Evolutionary conservation across 108 stramenopile species (phyloP).

Genomic region (Skeletonema potamos): DNA sequence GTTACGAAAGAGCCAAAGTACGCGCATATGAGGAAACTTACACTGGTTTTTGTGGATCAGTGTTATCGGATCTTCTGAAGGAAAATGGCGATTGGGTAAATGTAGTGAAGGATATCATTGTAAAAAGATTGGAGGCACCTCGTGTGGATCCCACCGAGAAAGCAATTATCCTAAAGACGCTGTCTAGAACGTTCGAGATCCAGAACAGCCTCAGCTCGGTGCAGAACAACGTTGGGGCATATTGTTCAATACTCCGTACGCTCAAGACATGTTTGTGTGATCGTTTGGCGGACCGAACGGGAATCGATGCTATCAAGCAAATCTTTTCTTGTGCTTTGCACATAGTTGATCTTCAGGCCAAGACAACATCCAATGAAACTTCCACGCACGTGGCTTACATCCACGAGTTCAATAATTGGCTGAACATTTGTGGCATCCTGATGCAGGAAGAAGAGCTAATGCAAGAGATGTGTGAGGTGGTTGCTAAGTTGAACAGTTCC

Average conservation of each 20-base stretch:
- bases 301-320: neutral
- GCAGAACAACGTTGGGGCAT: neutral
- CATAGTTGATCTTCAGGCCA: neutral
- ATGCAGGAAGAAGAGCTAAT: neutral
- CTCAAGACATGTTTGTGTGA: slow-evolving; percentile 22
- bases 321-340: slow-evolving; percentile 21
- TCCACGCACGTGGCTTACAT: slow-evolving; percentile 4
- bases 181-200: slow-evolving; percentile 13
- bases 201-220: neutral
- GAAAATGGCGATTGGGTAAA: neutral
- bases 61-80: slow-evolving; percentile 11
- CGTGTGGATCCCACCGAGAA: neutral
- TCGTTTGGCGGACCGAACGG: neutral
- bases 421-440: neutral
- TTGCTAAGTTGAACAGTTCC: neutral
- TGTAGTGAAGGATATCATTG: neutral
- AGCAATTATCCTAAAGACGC: slow-evolving; percentile 13
- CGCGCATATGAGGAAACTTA: slow-evolving; percentile 32
- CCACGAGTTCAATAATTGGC: slow-evolving; percentile 21
- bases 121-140: neutral
- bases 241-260: slow-evolving; percentile 5
- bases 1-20: slow-evolving; percentile 24
- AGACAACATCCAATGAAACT: neutral
- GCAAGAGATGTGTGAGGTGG: neutral
- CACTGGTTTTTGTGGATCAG: slow-evolving; percentile 10